Evolutionary conservation across 441 rosid species (phyloP).

Genomic region (Eugenia klotzschiana): DNA sequence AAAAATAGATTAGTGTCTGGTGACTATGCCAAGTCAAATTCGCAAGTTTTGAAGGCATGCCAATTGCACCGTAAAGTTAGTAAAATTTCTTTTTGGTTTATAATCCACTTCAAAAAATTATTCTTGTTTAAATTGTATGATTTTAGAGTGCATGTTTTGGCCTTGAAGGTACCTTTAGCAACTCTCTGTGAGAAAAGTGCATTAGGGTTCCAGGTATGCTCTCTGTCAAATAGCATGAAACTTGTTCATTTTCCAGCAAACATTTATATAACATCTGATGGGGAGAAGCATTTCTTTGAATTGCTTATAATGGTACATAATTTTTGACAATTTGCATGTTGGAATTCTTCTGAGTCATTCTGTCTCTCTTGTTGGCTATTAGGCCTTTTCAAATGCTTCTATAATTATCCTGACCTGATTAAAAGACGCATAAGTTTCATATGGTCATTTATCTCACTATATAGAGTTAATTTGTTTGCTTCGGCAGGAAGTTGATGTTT

Average conservation of each 20-base stretch:
- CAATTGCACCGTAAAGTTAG: conserved; percentile 39
- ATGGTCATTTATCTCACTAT: background rate
- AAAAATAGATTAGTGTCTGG: conserved; percentile 22
- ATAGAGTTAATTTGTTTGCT: background rate
- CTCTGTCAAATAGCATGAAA: background rate
- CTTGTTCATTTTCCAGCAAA: background rate
- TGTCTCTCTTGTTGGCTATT: background rate
- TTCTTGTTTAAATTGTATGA: background rate
- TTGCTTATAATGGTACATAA: background rate
- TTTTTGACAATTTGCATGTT: background rate
- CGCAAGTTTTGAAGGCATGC: conserved; percentile 26
- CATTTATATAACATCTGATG: background rate
- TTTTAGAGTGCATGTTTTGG: background rate
- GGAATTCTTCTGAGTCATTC: background rate
- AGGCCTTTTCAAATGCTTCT: background rate
- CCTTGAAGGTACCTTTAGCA: background rate
- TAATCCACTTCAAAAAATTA: background rate
- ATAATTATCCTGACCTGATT: background rate
- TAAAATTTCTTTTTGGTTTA: background rate
- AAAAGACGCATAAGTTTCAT: background rate
- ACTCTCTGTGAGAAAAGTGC: background rate
- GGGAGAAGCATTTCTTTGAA: background rate
- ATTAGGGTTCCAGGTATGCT: background rate
- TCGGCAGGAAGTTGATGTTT: background rate
- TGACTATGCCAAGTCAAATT: conserved; percentile 18